Evolutionary conservation across 345 rosid genomes (phyloP).

Genomic region (Pistacia vera): DNA sequence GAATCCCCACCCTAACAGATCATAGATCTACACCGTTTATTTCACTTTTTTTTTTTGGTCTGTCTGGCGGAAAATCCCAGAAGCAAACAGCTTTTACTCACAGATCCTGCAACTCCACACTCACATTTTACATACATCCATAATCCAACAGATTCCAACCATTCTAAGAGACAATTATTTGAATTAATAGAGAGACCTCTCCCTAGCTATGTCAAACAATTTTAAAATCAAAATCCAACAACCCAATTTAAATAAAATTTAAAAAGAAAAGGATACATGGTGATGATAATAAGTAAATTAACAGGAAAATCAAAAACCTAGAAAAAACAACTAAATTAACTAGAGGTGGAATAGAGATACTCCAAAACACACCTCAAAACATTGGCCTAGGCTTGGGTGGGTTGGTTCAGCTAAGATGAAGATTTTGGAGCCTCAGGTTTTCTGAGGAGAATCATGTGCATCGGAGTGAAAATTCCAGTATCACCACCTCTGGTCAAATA

Average conservation of each 20-base stretch:
- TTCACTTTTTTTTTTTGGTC: not conserved
- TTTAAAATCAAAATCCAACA: conserved; percentile 19
- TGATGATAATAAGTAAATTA: not conserved
- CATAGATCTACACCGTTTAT: conserved; percentile 12
- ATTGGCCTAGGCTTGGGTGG: not conserved
- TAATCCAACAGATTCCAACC: not conserved
- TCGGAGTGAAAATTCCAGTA: conserved; percentile 85
- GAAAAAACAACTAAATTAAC: conserved; percentile 13
- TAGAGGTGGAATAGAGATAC: conserved; percentile 8
- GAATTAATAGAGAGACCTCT: not conserved
- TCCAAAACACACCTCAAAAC: conserved; percentile 8
- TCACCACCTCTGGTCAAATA: conserved; percentile 82
- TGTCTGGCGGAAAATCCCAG: not conserved
- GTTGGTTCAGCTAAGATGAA: conserved; percentile 23
- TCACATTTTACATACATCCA: not conserved
- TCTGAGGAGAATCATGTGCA: conserved; percentile 94
- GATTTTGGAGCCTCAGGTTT: conserved; percentile 51
- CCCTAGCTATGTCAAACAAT: not conserved
- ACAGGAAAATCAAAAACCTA: not conserved
- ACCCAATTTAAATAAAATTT: conserved; percentile 16
- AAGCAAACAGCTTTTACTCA: not conserved
- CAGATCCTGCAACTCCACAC: not conserved
- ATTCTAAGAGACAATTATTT: not conserved
- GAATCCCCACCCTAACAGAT: not conserved
- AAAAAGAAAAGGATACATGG: conserved; percentile 17